Percentiles rank a stretch among this genome's conserved stretches.
phyloP scores from a whole-genome alignment of 1,139 yeast genomes.

The Geotrichum aggregatum region DNA sequence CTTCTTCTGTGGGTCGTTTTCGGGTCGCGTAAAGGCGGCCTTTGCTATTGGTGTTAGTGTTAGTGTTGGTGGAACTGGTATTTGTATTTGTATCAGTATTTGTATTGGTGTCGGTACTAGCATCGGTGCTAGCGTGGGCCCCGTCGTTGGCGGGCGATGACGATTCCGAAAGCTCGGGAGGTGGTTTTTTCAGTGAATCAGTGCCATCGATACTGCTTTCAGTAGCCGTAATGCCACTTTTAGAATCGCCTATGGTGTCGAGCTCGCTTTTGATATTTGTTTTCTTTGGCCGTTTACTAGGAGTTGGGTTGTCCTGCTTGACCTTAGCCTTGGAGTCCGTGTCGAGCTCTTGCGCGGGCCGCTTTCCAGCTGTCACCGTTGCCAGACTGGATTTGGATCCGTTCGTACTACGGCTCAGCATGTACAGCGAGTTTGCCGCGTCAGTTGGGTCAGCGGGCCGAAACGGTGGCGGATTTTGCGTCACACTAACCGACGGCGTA shows the following conservation, averaged over 20 bases:
- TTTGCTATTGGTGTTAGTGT: neutral
- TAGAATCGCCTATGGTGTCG: too few relatives aligned
- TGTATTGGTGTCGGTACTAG: too few relatives aligned
- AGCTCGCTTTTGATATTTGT: conserved; percentile 1
- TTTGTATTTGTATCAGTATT: too few relatives aligned
- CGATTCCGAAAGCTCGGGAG: neutral
- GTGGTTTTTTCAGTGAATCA: neutral
- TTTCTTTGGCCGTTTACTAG: neutral
- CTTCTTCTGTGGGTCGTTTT: conserved; percentile 49
- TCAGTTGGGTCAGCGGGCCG: conserved; percentile 11
- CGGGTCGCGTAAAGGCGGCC: conserved; percentile 20
- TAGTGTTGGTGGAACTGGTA: neutral
- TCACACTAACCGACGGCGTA: conserved; percentile 2
- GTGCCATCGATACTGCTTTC: neutral
- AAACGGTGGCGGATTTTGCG: neutral
- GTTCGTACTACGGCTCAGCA: conserved; percentile 17
- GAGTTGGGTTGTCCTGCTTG: conserved; percentile 1
- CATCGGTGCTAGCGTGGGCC: too few relatives aligned
- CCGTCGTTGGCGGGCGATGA: neutral
- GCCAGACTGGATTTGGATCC: neutral
- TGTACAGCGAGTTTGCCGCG: conserved; percentile 20
- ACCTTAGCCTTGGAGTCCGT: conserved; percentile 7
- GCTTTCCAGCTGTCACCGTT: neutral
- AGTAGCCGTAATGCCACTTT: too few relatives aligned
- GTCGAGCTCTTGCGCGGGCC: conserved; percentile 2